Base-by-base conservation (phyloP, 768 basidiomycete genomes). In the Coprinellus aureogranulatus region DNA sequence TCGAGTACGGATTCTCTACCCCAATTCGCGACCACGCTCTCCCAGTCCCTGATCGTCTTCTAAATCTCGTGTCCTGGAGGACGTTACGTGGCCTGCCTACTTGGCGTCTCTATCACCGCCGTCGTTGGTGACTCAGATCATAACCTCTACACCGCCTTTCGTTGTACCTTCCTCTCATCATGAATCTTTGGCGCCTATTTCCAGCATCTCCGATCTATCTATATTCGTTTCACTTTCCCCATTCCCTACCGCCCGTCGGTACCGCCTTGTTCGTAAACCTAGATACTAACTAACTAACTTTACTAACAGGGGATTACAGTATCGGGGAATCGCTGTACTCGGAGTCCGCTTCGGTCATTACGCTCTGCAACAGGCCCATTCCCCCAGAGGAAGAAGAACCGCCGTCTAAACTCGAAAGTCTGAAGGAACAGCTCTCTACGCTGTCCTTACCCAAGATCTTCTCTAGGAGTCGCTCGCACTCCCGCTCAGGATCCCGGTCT, bases 291-390 rank as follows among this genome's bases (percentile, higher is more conserved):
- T 44, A 41, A 46, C 42, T 42, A 22, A 54, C 9, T n/a, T 40
- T n/a, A 23, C 23, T 50, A 53, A 12, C 44, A 85, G 85, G 84
- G n/a, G 85, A 86, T 64, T 85, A 86, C 67, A 72, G 70, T 56
- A 64, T 87, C 39, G 86, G 85, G 14, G 77, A 85, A 66, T 81
- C 81, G 1, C 69, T 87, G 25, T 72, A 86, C n/a, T 68, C 68
- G 12, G 81, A 87, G 66, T 83, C 83, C 6, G 82, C 80, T 2
- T 73, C 76, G n/a, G 73, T 77, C 12, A 82, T 88, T 48, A 68
- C 71, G 5, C 69, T 85, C 40, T 77, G 79, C 60, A 68, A 67
- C 55, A 52, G 60, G n/a, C 65, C 66, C 10, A 56, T 66, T n/a
- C 63, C 70, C 14, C 22, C 46, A 31, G 40, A 60, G 5, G 41